A percentile compares a stretch with the other conserved stretches of the same genome.
These are phyloP conservation scores for Botrytis fabae DNA, from an alignment of 2,329 filamentous ascomycete genomes.

Conservation along the genomic window DNA sequence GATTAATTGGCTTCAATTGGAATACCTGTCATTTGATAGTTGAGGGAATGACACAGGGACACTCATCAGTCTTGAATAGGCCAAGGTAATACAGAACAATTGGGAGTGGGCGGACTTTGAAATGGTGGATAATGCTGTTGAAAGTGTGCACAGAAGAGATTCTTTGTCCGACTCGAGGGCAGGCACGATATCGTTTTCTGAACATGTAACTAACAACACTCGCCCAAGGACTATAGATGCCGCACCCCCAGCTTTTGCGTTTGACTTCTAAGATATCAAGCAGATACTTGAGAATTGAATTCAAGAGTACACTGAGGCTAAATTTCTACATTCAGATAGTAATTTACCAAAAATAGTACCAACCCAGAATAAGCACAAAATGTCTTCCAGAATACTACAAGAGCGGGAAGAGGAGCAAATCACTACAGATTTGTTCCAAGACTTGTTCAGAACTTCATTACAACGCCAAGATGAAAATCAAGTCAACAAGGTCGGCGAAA, in stretches of 20 bases:
- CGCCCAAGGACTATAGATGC: not conserved
- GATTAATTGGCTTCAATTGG: not conserved
- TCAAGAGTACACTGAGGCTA: not conserved
- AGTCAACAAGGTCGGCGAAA: not conserved
- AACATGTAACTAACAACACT: not conserved
- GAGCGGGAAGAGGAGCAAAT: not conserved
- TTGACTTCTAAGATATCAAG: not conserved
- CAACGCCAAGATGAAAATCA: not conserved
- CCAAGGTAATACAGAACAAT: not conserved
- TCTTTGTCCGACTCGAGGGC: not conserved
- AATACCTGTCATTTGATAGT: too few species aligned
- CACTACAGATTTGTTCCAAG: not conserved
- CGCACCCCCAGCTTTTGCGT: too few species aligned
- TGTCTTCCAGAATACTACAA: not conserved
- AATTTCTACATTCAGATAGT: not conserved
- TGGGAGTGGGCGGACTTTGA: not conserved
- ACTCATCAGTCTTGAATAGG: not conserved
- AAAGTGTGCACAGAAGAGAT: not conserved
- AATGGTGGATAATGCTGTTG: not conserved
- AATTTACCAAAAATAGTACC: not conserved
- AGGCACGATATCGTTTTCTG: not conserved
- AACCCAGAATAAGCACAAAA: not conserved
- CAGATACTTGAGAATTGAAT: not conserved
- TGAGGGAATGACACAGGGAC: not conserved
- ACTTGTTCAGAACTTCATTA: not conserved